phyloP scores from a whole-genome alignment of 2,329 filamentous ascomycete genomes.

The Beauveria caledonica region DNA sequence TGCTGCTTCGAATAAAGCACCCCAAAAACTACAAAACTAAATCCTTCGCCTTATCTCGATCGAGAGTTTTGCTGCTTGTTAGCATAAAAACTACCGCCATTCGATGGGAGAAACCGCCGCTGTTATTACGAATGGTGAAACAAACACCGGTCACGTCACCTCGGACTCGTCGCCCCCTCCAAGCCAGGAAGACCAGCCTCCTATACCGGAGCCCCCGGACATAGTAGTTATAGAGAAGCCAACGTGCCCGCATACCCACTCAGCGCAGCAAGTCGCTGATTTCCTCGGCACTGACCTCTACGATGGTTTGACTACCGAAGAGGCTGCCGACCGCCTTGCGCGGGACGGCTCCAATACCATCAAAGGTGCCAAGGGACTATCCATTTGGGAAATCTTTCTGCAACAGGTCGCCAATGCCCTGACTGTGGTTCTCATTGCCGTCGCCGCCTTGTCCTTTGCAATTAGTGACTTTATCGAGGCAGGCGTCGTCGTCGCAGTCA shows the following conservation, averaged over 20 bases:
- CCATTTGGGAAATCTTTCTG: constrained; percentile 66
- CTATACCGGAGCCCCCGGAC: constrained; percentile 31
- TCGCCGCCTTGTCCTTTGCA: constrained; percentile 61
- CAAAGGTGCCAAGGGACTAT: constrained; percentile 62
- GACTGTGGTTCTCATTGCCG: constrained; percentile 65
- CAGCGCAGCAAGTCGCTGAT: constrained; percentile 26
- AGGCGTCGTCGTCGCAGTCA: constrained; percentile 55
- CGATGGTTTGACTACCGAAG: constrained; percentile 54
- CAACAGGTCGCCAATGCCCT: constrained; percentile 71
- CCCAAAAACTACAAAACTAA: constrained; percentile 1
- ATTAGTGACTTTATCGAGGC: constrained; percentile 58
- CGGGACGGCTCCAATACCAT: constrained; percentile 63
- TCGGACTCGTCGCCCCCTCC: constrained; percentile 30
- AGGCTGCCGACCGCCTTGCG: constrained; percentile 57
- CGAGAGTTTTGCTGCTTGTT: constrained; percentile 11
- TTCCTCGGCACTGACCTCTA: constrained; percentile 34
- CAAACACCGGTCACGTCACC: constrained; percentile 27
- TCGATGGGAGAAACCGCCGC: constrained; percentile 34
- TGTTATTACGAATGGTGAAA: constrained; percentile 33
- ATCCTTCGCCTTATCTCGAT: neutral
- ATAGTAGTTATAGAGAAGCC: constrained; percentile 28
- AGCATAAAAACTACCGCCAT: constrained; percentile 22
- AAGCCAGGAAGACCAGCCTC: constrained; percentile 30
- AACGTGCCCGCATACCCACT: constrained; percentile 27
- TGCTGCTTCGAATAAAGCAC: neutral